Conservation (phyloP, 1,139 yeast genomes). For the Taiozyma sp. region DNA sequence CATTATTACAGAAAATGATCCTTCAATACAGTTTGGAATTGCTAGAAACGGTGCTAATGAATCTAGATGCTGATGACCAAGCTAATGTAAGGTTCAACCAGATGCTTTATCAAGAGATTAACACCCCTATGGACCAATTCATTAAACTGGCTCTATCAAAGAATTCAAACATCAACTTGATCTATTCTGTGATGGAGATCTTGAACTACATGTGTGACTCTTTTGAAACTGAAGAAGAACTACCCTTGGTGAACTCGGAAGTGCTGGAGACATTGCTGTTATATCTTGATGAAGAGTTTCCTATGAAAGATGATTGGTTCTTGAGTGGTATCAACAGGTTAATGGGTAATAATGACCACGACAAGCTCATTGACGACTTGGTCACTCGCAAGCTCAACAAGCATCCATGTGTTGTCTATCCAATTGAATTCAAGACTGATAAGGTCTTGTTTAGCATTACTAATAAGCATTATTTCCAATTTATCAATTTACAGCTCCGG, state of each 20-base stretch:
- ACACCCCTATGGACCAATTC: constrained; percentile 1
- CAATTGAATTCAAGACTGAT: constrained; percentile 5
- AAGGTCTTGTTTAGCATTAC: constrained; percentile 10
- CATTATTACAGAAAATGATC: constrained; percentile 12
- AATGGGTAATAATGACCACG: constrained; percentile 44
- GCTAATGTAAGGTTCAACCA: constrained; percentile 2
- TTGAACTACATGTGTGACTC: constrained; percentile 28
- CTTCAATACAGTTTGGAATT: constrained; percentile 15
- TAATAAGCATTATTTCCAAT: constrained; percentile 39
- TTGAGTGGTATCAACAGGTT: constrained; percentile 45
- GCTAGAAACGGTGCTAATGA: constrained; percentile 10
- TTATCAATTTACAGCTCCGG: constrained; percentile 33
- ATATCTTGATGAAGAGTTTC: constrained; percentile 2
- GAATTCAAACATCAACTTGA: constrained; percentile 16
- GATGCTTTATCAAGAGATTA: background rate
- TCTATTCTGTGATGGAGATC: constrained; percentile 32
- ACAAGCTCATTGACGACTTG: constrained; percentile 24
- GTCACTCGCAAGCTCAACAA: constrained; percentile 13
- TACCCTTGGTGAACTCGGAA: constrained; percentile 21
- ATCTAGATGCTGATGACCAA: constrained; percentile 7
- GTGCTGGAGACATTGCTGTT: constrained; percentile 4
- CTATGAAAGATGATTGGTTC: constrained; percentile 11
- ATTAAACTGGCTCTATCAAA: constrained; percentile 8
- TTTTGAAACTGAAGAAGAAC: constrained; percentile 21
- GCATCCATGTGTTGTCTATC: constrained; percentile 14